Evolutionary conservation across 176 grass and related monocot species (phyloP).

Genomic region (Melocanna baccifera): DNA sequence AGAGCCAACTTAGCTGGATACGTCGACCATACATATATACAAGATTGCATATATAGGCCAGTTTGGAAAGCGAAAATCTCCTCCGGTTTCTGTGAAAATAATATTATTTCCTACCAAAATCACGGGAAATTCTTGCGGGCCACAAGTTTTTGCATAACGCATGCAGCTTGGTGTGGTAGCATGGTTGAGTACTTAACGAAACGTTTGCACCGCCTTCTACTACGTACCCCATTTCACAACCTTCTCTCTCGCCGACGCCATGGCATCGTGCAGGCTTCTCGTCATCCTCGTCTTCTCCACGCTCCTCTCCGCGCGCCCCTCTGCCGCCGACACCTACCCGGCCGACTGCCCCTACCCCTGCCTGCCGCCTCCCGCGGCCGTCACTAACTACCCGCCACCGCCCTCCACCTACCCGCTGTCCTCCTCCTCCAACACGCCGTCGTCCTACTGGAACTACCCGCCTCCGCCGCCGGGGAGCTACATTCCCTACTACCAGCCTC

Average conservation of each 20-base stretch:
- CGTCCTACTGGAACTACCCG: slow-evolving; percentile 49
- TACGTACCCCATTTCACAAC: no score
- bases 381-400: slow-evolving; percentile 34
- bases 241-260: background rate
- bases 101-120: no score
- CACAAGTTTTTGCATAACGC: no score
- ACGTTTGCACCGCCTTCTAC: no score
- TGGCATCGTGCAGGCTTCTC: slow-evolving; percentile 11
- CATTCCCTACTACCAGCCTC: slow-evolving; percentile 51
- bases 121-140: no score
- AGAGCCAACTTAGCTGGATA: no score
- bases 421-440: background rate
- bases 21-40: no score
- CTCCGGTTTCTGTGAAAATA: no score
- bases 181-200: no score
- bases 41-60: no score
- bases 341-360: slow-evolving; percentile 73
- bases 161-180: no score
- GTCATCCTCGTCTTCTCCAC: slow-evolving; percentile 32
- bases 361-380: slow-evolving; percentile 49
- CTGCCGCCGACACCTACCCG: slow-evolving; percentile 20
- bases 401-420: slow-evolving; percentile 26
- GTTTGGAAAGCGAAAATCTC: no score
- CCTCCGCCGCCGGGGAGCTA: slow-evolving; percentile 38
- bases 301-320: background rate